These are phyloP conservation scores for Naganishia friedmannii DNA, from an alignment of 768 basidiomycete species.

Conservation along the genomic window DNA sequence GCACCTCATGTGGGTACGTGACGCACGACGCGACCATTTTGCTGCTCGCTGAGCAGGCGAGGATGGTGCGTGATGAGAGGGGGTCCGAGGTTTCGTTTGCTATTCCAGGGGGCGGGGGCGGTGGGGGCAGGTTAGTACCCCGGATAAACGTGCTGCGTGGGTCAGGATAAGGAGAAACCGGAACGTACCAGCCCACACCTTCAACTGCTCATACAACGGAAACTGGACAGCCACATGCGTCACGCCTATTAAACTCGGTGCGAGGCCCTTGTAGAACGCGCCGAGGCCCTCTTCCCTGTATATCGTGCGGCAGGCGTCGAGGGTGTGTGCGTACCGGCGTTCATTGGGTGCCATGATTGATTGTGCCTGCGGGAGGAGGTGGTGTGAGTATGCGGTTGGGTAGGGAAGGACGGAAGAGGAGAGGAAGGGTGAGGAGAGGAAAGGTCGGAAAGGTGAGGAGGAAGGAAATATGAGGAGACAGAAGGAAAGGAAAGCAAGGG, in stretches of 20 bases:
- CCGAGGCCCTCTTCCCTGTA: conserved; percentile 79
- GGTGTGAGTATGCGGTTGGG: conserved; percentile 25
- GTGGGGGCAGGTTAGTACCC: too few species aligned
- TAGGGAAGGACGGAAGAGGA: not conserved
- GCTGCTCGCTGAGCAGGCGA: conserved; percentile 83
- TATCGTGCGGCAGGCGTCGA: conserved; percentile 84
- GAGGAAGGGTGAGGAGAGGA: not conserved
- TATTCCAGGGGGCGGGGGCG: too few species aligned
- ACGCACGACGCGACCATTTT: conserved; percentile 95
- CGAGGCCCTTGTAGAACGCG: conserved; percentile 90
- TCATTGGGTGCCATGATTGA: conserved; percentile 59
- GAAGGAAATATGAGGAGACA: too few species aligned
- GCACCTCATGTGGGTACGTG: conserved; percentile 97
- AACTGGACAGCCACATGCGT: conserved; percentile 95
- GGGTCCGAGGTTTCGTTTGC: conserved; percentile 23
- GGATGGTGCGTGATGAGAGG: conserved; percentile 64
- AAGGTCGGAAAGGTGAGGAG: too few species aligned
- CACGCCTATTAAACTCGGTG: conserved; percentile 91
- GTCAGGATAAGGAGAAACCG: too few species aligned
- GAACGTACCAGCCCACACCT: conserved; percentile 75
- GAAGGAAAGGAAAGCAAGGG: too few species aligned
- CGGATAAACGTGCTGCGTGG: too few species aligned
- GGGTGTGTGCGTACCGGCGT: conserved; percentile 77
- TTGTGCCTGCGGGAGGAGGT: conserved; percentile 63
- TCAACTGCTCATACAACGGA: conserved; percentile 90